phyloP scores from a whole-genome alignment of 2,329 filamentous ascomycete species.

The Hymenoscyphus scutula region DNA sequence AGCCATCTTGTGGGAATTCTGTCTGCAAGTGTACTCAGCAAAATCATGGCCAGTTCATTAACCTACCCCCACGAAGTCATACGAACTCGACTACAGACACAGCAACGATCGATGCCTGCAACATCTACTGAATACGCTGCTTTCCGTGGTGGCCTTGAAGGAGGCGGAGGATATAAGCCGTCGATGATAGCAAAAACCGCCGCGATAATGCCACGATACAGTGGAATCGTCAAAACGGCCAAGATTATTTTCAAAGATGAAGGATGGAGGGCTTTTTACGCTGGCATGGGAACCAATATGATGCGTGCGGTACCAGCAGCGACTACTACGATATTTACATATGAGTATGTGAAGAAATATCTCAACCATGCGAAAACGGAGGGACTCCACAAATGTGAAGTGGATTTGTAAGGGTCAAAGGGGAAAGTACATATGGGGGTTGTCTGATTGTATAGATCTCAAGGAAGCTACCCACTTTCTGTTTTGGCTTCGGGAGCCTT shows the following conservation, averaged over 20 bases:
- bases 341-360: conserved; percentile 64
- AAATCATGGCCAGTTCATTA: conserved; percentile 88
- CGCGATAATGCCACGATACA: conserved; percentile 54
- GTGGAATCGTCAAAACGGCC: conserved; percentile 77
- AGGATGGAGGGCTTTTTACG: conserved; percentile 95
- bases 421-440: conserved; percentile 22
- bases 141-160: conserved; percentile 37
- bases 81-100: conserved; percentile 88
- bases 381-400: conserved; percentile 17
- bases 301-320: conserved; percentile 92
- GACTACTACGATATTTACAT: conserved; percentile 96
- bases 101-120: conserved; percentile 67
- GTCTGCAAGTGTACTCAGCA: conserved; percentile 86
- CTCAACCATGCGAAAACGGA: conserved; percentile 32
- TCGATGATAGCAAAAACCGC: conserved; percentile 33
- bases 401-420: not conserved
- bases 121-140: conserved; percentile 51
- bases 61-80: conserved; percentile 98
- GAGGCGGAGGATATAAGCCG: conserved; percentile 20
- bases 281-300: conserved; percentile 96
- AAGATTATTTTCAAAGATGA: conserved; percentile 85
- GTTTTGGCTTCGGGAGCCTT: conserved; percentile 4
- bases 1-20: conserved; percentile 82
- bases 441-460: conserved; percentile 10
- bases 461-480: not conserved